Evolutionary conservation across 192 early-diverging fungal species (phyloP).

Genomic region (Spizellomyces sp.): DNA sequence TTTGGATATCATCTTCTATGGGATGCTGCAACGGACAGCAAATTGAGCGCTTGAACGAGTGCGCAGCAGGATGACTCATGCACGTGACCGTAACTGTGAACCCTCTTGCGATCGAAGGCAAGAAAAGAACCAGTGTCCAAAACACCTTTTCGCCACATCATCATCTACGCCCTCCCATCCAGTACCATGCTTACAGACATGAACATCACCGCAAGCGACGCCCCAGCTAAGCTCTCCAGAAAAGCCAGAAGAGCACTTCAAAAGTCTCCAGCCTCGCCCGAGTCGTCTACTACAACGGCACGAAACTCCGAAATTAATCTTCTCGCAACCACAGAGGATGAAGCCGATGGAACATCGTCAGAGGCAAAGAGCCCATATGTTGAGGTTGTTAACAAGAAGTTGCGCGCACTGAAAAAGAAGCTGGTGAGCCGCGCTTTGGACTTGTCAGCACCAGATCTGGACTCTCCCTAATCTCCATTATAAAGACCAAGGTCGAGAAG

Average conservation of each 20-base stretch:
- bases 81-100: no score
- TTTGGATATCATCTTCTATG: no score
- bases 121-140: no score
- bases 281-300: background rate
- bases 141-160: no score
- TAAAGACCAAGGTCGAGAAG: slow-evolving; percentile 48
- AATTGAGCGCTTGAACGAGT: no score
- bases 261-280: background rate
- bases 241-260: background rate
- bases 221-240: background rate
- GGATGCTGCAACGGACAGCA: no score
- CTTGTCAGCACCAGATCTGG: background rate
- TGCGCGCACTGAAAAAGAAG: slow-evolving; percentile 39
- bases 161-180: background rate
- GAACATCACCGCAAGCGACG: background rate
- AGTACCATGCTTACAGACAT: background rate
- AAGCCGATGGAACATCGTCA: background rate
- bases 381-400: slow-evolving; percentile 40
- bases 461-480: background rate
- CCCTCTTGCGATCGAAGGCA: no score
- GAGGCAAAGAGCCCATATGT: slow-evolving; percentile 20
- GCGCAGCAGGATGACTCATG: no score
- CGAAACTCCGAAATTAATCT: background rate
- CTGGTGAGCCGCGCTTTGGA: slow-evolving; percentile 26
- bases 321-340: background rate